Evolutionary conservation across 2,329 filamentous ascomycete species (phyloP).

Genomic region (Fusarium sublunatum): DNA sequence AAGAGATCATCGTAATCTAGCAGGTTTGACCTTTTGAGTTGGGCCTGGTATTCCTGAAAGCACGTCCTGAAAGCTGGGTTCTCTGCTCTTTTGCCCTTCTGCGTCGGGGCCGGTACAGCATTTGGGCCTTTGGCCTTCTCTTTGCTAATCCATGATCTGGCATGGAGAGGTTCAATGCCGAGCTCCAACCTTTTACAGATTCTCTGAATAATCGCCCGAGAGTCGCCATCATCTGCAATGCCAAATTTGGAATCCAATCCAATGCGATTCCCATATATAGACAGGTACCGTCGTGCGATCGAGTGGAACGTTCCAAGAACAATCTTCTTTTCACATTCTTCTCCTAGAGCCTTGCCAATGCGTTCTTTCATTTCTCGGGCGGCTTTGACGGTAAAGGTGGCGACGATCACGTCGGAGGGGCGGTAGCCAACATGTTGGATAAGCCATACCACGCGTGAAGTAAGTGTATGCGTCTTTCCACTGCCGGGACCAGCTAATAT

Average conservation of each 20-base stretch:
- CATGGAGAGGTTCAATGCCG: conserved; percentile 74
- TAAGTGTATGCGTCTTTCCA: conserved; percentile 96
- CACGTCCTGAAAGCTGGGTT: conserved; percentile 72
- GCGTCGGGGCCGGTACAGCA: conserved; percentile 56
- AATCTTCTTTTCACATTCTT: conserved; percentile 78
- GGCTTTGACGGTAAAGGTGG: conserved; percentile 97
- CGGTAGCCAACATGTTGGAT: conserved; percentile 76
- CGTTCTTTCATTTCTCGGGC: conserved; percentile 92
- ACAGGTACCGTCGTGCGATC: conserved; percentile 85
- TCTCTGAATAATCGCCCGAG: conserved; percentile 79
- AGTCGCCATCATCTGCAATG: conserved; percentile 89
- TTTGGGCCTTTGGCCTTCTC: conserved; percentile 68
- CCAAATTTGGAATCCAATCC: conserved; percentile 85
- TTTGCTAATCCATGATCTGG: conserved; percentile 81
- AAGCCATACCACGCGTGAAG: conserved; percentile 90
- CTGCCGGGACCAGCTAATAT: conserved; percentile 76
- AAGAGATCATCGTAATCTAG: conserved; percentile 96
- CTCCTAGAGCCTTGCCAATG: conserved; percentile 83
- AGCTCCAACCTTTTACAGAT: conserved; percentile 81
- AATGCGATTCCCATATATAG: conserved; percentile 85
- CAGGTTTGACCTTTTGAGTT: conserved; percentile 79
- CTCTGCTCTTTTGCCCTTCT: conserved; percentile 52
- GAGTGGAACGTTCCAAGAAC: conserved; percentile 96
- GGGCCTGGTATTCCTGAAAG: conserved; percentile 81
- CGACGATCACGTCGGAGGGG: conserved; percentile 91